A percentile compares a stretch with the other conserved stretches of the same genome.
These are phyloP conservation scores for Holtermannia corniformis DNA, from an alignment of 768 basidiomycete genomes.

Conservation along the genomic window DNA sequence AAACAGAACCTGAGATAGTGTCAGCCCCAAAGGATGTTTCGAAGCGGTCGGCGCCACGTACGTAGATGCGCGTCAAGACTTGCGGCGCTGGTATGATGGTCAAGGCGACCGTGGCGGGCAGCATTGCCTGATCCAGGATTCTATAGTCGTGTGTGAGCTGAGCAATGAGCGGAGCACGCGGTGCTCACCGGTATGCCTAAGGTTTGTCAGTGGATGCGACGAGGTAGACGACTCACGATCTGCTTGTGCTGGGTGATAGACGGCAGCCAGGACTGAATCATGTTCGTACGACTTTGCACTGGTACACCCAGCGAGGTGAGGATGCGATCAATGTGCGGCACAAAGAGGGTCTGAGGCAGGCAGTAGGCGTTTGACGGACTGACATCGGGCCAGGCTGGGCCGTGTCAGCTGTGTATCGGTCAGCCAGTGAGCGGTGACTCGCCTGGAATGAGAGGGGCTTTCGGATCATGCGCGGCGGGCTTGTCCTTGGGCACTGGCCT, in stretches of 20 bases:
- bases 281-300: constrained; percentile 25
- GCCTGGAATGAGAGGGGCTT: constrained; percentile 30
- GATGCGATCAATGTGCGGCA: constrained; percentile 36
- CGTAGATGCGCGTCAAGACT: constrained; percentile 30
- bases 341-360: constrained; percentile 31
- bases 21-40: neutral
- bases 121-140: constrained; percentile 20
- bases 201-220: neutral
- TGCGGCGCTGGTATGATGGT: constrained; percentile 33
- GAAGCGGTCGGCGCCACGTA: constrained; percentile 8
- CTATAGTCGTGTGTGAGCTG: constrained; percentile 6
- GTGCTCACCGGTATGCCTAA: constrained; percentile 2
- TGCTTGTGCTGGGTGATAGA: constrained; percentile 32
- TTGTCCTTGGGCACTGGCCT: constrained; percentile 22
- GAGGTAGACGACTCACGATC: constrained; percentile 19
- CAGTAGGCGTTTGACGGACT: constrained; percentile 30
- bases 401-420: neutral
- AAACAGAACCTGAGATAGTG: constrained; percentile 24
- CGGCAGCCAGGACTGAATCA: constrained; percentile 35
- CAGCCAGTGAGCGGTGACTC: neutral
- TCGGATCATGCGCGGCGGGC: constrained; percentile 12
- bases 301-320: constrained; percentile 26
- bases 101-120: constrained; percentile 17
- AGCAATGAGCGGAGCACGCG: neutral
- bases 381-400: constrained; percentile 32